Base-by-base conservation (phyloP, 306 rosid species). In the Coriaria nepalensis region DNA sequence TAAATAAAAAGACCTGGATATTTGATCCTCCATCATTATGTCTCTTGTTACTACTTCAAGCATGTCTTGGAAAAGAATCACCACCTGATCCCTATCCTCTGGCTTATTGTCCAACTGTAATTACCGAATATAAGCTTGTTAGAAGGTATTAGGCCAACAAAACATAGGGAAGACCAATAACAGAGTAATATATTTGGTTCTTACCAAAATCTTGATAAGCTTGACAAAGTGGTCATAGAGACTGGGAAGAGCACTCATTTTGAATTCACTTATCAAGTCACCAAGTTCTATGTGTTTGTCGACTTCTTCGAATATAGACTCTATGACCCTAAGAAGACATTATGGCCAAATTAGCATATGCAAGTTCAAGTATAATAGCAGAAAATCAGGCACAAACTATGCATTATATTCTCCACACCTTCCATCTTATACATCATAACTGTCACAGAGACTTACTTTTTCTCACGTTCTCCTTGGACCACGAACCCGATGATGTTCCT, bases 21-120 rank as follows among this genome's bases (percentile, higher is more conserved):
- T 54, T n/a, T 74, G 74, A 63, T 90, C 95, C 69, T 81, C 97
- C 93, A 71, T 62, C 87, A 87, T 83, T 60, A 88, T 90, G 70
- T 90, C 97, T 66, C 92, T 81, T 0, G 94, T 77, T 49, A 90
- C 87, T 32, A 78, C 93, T 72, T 90, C 97, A 50, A 84, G 79
- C 97, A 90, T 90, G 78, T 90, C 97, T 76, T 90, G 97, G 70
- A 90, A 90, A 35, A 84, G 69, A 71, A 90, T 73, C 60, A 90
- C 97, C 47, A 90, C 93, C 56, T 69, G 70, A 69, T 84, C 77
- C 74, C 83, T 78, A 67, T 77, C 84, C 8, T 81, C 90, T 47
- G n/a, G 62, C 57, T 73, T 73, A 76, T 90, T 90, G 14, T 64
- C 64, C 13, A 73, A 39, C 97, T 90, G 93, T 70, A 77, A 68